phyloP scores from a whole-genome alignment of 202 grass and related monocot species.

The Saccharum hybrid region DNA sequence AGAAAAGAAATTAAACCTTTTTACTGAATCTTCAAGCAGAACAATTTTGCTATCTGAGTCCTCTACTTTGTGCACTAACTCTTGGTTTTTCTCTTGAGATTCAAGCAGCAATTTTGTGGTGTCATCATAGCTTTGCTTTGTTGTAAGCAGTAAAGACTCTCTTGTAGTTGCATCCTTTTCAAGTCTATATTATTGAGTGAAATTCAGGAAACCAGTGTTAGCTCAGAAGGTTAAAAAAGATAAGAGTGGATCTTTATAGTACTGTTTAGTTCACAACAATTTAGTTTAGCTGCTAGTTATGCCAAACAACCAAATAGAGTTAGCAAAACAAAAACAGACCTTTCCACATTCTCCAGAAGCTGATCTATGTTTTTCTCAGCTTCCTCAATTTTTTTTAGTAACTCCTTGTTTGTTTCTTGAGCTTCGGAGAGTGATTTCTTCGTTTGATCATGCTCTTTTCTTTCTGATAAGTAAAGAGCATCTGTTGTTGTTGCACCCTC shows the following conservation, averaged over 20 bases:
- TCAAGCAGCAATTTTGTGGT: constrained; percentile 53
- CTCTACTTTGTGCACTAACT: constrained; percentile 56
- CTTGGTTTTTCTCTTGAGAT: constrained; percentile 59
- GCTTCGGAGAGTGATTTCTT: constrained; percentile 63
- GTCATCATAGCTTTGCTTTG: constrained; percentile 69
- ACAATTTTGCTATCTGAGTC: constrained; percentile 52
- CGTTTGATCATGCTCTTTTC: constrained; percentile 54
- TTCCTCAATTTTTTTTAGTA: constrained; percentile 57
- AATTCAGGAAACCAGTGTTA: constrained; percentile 38
- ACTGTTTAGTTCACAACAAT: constrained; percentile 37
- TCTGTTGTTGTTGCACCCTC: constrained; percentile 63
- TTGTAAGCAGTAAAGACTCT: constrained; percentile 57
- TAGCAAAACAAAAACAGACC: constrained; percentile 45
- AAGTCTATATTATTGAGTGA: constrained; percentile 56
- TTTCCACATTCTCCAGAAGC: constrained; percentile 63
- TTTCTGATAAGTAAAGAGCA: constrained; percentile 63
- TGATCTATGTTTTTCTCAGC: constrained; percentile 51
- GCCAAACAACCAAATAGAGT: constrained; percentile 40
- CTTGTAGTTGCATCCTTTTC: constrained; percentile 60
- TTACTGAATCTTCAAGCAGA: constrained; percentile 59
- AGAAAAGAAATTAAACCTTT: constrained; percentile 58
- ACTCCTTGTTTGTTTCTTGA: constrained; percentile 63
- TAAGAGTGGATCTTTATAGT: constrained; percentile 25
- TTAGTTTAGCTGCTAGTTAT: constrained; percentile 48
- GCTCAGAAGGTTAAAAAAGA: constrained; percentile 27